These are phyloP conservation scores for Hansenula lynferdii DNA, from an alignment of 1,139 yeast species.

Conservation along the genomic window DNA sequence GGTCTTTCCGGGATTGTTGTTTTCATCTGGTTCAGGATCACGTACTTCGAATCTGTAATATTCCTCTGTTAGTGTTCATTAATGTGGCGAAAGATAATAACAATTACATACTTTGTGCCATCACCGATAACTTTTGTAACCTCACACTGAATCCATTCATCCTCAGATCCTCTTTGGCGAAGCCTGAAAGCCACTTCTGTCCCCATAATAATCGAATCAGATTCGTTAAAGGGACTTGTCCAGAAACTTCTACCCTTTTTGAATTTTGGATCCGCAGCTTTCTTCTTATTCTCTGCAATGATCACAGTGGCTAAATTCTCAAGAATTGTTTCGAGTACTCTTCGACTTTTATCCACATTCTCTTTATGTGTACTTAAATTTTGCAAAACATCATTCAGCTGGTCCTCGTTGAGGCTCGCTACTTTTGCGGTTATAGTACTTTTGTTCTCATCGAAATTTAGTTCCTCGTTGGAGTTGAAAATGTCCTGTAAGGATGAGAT, in stretches of 20 bases:
- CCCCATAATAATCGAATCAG: constrained; percentile 58
- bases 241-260: constrained; percentile 32
- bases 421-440: constrained; percentile 26
- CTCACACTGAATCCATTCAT: constrained; percentile 97
- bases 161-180: constrained; percentile 58
- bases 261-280: constrained; percentile 15
- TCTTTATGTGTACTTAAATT: constrained; percentile 47
- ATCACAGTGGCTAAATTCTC: constrained; percentile 26
- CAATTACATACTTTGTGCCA: constrained; percentile 41
- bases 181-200: constrained; percentile 89
- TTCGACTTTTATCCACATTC: constrained; percentile 51
- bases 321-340: constrained; percentile 34
- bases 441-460: constrained; percentile 44
- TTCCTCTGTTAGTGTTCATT: too few species aligned
- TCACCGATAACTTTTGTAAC: constrained; percentile 75
- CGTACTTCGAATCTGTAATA: constrained; percentile 78
- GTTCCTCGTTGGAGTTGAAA: constrained; percentile 54
- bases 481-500: constrained; percentile 64
- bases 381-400: constrained; percentile 36
- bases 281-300: constrained; percentile 18
- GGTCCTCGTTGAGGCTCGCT: constrained; percentile 30
- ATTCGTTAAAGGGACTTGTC: constrained; percentile 46
- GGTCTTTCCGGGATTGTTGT: constrained; percentile 82
- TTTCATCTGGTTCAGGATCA: constrained; percentile 97
- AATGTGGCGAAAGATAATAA: too few species aligned